phyloP scores from a whole-genome alignment of 1,284 basidiomycete genomes.

The Ceratobasidium sp. region DNA sequence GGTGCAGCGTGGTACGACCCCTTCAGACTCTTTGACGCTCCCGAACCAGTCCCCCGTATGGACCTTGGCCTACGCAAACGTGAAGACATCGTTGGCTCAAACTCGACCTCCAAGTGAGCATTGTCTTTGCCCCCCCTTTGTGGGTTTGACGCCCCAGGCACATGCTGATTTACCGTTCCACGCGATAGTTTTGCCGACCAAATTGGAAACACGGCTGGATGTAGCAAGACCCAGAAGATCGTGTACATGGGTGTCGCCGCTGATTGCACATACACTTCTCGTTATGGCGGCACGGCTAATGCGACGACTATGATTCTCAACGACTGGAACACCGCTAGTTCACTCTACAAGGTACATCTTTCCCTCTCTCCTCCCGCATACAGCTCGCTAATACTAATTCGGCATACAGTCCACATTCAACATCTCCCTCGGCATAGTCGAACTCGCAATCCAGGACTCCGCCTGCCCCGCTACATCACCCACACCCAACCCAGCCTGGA shows the following conservation, averaged over 20 bases:
- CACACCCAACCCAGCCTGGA: slow-evolving; percentile 59
- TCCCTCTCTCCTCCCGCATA: slow-evolving; percentile 4
- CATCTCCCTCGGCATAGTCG: slow-evolving; percentile 85
- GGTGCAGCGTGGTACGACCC: slow-evolving; percentile 61
- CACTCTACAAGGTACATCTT: slow-evolving; percentile 76
- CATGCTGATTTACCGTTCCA: slow-evolving; percentile 36
- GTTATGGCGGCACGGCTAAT: slow-evolving; percentile 72
- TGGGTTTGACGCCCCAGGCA: slow-evolving; percentile 11
- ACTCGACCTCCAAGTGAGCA: slow-evolving; percentile 63
- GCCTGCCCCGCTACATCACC: slow-evolving; percentile 53
- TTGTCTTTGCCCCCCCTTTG: slow-evolving; percentile 51
- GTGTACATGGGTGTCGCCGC: slow-evolving; percentile 90
- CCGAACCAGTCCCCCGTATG: slow-evolving; percentile 47
- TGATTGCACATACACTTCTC: slow-evolving; percentile 82
- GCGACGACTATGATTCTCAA: slow-evolving; percentile 82
- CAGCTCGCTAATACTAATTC: slow-evolving; percentile 7
- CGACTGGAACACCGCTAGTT: slow-evolving; percentile 82
- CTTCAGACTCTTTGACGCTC: slow-evolving; percentile 56
- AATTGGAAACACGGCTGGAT: slow-evolving; percentile 79
- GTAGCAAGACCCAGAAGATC: slow-evolving; percentile 79
- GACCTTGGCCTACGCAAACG: slow-evolving; percentile 58
- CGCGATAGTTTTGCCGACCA: slow-evolving; percentile 57
- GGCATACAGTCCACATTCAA: slow-evolving; percentile 75
- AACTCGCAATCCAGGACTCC: slow-evolving; percentile 75
- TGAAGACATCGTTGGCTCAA: slow-evolving; percentile 68